Conservation (phyloP, 2,329 filamentous ascomycete species). For the Calcarisporium arbuscula region DNA sequence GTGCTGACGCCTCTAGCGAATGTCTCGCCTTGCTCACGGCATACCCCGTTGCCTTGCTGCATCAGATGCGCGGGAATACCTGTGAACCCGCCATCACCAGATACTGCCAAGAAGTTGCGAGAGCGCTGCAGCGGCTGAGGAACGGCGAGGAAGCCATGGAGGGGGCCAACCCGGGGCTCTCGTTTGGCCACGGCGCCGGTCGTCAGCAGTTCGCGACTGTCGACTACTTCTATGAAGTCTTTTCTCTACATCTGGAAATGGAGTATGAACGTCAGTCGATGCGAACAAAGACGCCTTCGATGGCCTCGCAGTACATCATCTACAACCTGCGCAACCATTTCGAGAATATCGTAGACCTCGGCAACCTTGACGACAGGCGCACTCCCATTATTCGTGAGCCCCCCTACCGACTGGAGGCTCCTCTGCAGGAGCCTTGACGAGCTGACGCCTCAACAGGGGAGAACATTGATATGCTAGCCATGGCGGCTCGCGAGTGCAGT, state of each 20-base stretch:
- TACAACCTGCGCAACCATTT: constrained; percentile 20
- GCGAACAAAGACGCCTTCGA: constrained; percentile 8
- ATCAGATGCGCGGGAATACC: constrained; percentile 17
- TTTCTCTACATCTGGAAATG: constrained; percentile 17
- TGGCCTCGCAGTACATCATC: constrained; percentile 17
- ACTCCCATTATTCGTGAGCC: constrained; percentile 18
- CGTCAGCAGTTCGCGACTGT: constrained; percentile 5
- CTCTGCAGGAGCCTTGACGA: too few species aligned
- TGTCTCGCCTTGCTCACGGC: constrained; percentile 19
- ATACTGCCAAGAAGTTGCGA: constrained; percentile 15
- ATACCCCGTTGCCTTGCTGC: constrained; percentile 18
- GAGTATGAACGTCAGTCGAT: constrained; percentile 13
- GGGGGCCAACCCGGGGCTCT: too few species aligned
- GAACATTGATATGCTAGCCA: constrained; percentile 17
- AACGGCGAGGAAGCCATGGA: constrained; percentile 3
- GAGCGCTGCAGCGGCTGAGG: constrained; percentile 12
- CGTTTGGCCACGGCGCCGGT: neutral
- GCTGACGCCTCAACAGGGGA: constrained; percentile 11
- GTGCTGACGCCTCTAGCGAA: too few species aligned
- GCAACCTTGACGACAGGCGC: constrained; percentile 11
- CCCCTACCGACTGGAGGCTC: too few species aligned
- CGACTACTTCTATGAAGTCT: constrained; percentile 20
- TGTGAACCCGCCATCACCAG: constrained; percentile 18
- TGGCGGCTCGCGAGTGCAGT: constrained; percentile 13
- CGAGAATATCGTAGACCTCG: constrained; percentile 17